Percentiles rank a stretch among this genome's conserved stretches.
Evolutionary conservation across 495 filamentous ascomycete species (phyloP).

Genomic region (Pseudevernia furfuracea): DNA sequence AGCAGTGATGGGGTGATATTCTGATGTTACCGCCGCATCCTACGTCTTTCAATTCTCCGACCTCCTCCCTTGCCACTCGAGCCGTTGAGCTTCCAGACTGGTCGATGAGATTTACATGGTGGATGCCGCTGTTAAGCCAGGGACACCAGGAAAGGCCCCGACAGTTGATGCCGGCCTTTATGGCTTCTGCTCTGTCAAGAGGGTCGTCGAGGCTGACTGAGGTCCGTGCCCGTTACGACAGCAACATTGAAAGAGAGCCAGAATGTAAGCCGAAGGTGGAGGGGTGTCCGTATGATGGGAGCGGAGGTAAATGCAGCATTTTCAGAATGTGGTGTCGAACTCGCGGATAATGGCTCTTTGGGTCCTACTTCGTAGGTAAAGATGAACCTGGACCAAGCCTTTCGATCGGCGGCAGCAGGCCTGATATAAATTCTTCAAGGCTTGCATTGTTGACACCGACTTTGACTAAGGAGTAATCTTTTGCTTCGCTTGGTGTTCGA

Average conservation of each 20-base stretch:
- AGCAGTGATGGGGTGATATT: background rate
- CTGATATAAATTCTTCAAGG: background rate
- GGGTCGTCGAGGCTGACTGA: background rate
- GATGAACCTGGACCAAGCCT: background rate
- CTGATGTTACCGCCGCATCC: background rate
- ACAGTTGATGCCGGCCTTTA: background rate
- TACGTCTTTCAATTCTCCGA: background rate
- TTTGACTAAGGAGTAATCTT: background rate
- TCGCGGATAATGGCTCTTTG: constrained; percentile 6
- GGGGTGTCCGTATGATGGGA: background rate
- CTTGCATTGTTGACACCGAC: background rate
- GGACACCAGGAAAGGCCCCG: background rate
- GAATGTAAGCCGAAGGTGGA: background rate
- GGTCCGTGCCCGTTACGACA: background rate
- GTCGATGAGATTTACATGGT: background rate
- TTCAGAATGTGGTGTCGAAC: background rate
- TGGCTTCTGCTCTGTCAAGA: background rate
- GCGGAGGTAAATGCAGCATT: background rate
- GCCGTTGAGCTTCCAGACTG: background rate
- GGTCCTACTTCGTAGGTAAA: constrained; percentile 1
- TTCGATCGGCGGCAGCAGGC: background rate
- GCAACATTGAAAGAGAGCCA: background rate
- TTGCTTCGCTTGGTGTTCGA: background rate
- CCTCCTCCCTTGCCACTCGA: background rate
- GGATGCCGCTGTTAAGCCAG: background rate